Base-by-base conservation (phyloP, 768 basidiomycete species). In the Rhodocollybia butyracea region DNA sequence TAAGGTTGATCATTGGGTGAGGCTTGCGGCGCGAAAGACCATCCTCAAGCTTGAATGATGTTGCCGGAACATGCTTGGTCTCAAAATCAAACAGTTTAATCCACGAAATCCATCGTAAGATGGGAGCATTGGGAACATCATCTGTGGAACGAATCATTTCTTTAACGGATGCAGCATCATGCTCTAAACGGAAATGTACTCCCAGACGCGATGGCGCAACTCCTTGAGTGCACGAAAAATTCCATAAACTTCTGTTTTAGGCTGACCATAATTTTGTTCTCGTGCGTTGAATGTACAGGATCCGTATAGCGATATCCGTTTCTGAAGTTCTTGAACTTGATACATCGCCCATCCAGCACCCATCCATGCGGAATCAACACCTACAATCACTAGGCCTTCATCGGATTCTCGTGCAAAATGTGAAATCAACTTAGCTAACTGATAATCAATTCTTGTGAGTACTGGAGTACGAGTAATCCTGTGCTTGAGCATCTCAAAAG, bases 221-320 rank as follows among this genome's bases (percentile, higher is more conserved):
- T 65, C 64, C 34, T 66, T 66, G n/a, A 76, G 36, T 1, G 69
- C 66, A 0, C 70, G 48, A 43, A 67, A 75, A 0, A 75, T 42
- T 0, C 75, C 70, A 50, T 73, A 78, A 0, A 76, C 62, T 55
- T 76, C 72, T 0, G 69, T 51, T 50, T 76, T 76, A 0, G 72
- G 63, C 52, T 75, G 73, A 0, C 69, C 70, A 50, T 75, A 76
- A 2, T 63, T 53, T 1, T 62, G 56, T 57, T 75, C 69, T 0
- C 56, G 46, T 0, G 68, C 59, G 27, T 69, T 76, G 60, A 65
- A 73, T 0, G 71, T 72, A 52, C 68, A 66, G 0, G 70, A 73
- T 0, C 72, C 68, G 55, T 61, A 75, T 0, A 68, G 41, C 0
- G 68, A 62, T 0, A 65, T 69, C 13, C 59, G 55, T 19, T 63